Evolutionary conservation across 208 protist genomes (phyloP).

Genomic region (Balamuthia mandrillaris): DNA sequence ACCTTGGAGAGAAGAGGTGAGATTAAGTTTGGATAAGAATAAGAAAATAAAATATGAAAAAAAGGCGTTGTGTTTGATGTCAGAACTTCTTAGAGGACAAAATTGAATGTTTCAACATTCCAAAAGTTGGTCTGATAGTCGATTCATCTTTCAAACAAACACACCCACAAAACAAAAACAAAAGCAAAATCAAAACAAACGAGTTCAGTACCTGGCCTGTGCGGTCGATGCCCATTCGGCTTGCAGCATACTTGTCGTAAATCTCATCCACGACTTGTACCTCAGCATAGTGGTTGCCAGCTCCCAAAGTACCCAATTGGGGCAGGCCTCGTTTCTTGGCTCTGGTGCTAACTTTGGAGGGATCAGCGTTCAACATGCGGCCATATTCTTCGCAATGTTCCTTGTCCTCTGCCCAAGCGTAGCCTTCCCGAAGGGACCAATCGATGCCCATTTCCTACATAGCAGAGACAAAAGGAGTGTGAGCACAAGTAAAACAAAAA

Average conservation of each 20-base stretch:
- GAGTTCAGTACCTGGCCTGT: slow-evolving; percentile 43
- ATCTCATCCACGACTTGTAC: slow-evolving; percentile 81
- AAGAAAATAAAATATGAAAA: neutral
- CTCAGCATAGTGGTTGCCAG: slow-evolving; percentile 84
- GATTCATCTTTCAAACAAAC: no score
- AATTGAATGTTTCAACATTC: neutral
- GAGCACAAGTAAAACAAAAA: no score
- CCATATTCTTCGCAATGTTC: slow-evolving; percentile 82
- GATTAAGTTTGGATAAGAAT: neutral
- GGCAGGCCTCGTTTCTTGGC: slow-evolving; percentile 79
- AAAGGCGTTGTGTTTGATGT: no score
- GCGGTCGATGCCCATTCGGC: slow-evolving; percentile 74
- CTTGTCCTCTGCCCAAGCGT: slow-evolving; percentile 82
- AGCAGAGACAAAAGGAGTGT: neutral
- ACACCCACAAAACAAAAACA: neutral
- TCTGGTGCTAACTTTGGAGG: slow-evolving; percentile 65
- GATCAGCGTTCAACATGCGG: slow-evolving; percentile 71
- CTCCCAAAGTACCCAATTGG: slow-evolving; percentile 83
- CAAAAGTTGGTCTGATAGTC: no score
- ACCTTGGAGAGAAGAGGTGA: slow-evolving; percentile 56
- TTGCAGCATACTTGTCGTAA: slow-evolving; percentile 72
- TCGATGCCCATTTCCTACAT: slow-evolving; percentile 75
- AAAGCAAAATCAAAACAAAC: neutral
- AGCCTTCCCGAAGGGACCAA: slow-evolving; percentile 79
- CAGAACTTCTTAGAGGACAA: neutral